A percentile compares a stretch with the other conserved stretches of the same genome.
Conservation (phyloP, 2,329 filamentous ascomycete species). For the Tolypocladium tundrense region DNA sequence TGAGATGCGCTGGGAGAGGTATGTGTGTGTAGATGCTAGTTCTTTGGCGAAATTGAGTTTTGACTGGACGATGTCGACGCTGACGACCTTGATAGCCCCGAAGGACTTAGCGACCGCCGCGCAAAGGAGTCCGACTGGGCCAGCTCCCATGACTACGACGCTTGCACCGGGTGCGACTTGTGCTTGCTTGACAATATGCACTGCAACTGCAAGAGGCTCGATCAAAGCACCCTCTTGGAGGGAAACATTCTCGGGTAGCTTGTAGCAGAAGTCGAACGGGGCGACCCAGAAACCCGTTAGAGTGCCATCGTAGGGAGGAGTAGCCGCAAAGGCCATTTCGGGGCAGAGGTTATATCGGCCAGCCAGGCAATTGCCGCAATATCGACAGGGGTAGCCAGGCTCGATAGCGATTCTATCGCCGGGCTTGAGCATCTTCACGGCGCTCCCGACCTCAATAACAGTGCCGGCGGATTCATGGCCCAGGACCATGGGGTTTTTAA, state of each 20-base stretch:
- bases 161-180: slow-evolving; percentile 61
- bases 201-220: slow-evolving; percentile 78
- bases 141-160: slow-evolving; percentile 78
- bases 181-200: slow-evolving; percentile 74
- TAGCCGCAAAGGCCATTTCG: slow-evolving; percentile 84
- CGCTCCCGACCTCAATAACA: slow-evolving; percentile 58
- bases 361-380: slow-evolving; percentile 66
- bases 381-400: slow-evolving; percentile 77
- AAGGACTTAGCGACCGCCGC: slow-evolving; percentile 76
- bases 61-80: slow-evolving; percentile 73
- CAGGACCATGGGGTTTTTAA: slow-evolving; percentile 72
- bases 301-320: slow-evolving; percentile 83
- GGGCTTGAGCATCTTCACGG: slow-evolving; percentile 50
- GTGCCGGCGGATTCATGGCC: slow-evolving; percentile 69
- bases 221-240: slow-evolving; percentile 84
- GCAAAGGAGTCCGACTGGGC: slow-evolving; percentile 79
- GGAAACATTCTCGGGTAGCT: slow-evolving; percentile 67
- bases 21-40: slow-evolving; percentile 64
- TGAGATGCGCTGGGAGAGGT: slow-evolving; percentile 50
- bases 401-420: slow-evolving; percentile 90
- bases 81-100: slow-evolving; percentile 74
- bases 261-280: slow-evolving; percentile 87
- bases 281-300: slow-evolving; percentile 76
- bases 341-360: slow-evolving; percentile 87
- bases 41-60: slow-evolving; percentile 68